Evolutionary conservation across 1,284 basidiomycete genomes (phyloP), one percentile per base, ranked within the genome.

Genomic region (Omphalotus olearius): DNA sequence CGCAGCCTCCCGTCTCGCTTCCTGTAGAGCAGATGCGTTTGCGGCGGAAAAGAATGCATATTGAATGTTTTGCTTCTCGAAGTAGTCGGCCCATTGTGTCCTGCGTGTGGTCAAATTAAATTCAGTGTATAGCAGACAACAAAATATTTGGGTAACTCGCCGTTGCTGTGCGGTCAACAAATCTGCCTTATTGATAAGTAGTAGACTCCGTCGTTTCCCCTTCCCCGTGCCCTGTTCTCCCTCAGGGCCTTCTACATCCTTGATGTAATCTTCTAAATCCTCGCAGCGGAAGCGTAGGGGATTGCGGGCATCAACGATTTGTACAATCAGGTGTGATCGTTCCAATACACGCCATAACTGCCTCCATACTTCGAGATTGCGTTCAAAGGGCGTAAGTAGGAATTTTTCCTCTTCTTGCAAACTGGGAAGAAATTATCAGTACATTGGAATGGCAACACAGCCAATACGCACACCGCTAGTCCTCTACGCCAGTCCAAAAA

Each of bases 31-130:
- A 7, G 87, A 79, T 11, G 93, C 93, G 69, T 93, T 88, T 10
- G 88, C 82, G 4, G 97, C 97, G 26, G 96, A 99, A 77, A 97
- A 99, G 69, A 99, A 99, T 0, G 93, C 94, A 62, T 93, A 98
- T 54, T 78, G 78, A 45, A 98, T 80, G 6, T 81, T 80, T 60
- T 92, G 77, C 16, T 75, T 64, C 55, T 98, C 93, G 63, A 99
- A 98, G 68, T 97, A 93, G 61, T 95, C 86, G 25, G 96, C 96
- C 97, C 97, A 99, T 51, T 73, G 66, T 48, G 72, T 73, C 56
- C 86, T 88, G 57, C 9, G 41, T 9, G 30, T 10, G 16, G 36
- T 46, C 18, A 11, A 49, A 35, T 18, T 38, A 14, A 23, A 35
- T 37, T 36, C 26, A 30, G 47, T 50, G 66, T 61, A 36, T 60